Evolutionary conservation across 164 flowering plant genomes (phyloP).

Genomic region (Magnolia sinica): DNA sequence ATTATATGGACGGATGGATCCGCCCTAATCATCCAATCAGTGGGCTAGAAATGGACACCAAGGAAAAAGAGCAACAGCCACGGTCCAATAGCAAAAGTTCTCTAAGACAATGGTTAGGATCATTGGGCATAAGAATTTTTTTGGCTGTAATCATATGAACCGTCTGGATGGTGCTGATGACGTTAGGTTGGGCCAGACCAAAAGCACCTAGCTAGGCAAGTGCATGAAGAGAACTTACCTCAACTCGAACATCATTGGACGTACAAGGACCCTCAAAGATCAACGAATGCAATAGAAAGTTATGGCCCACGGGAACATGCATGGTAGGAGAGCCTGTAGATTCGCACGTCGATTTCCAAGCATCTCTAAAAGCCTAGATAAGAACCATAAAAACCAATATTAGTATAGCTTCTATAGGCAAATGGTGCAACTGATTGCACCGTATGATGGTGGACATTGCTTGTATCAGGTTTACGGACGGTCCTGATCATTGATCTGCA

Average conservation of each 20-base stretch:
- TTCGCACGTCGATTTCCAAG: not conserved
- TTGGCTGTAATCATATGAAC: too few relatives aligned
- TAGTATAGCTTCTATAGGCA: not conserved
- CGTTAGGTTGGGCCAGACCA: too few relatives aligned
- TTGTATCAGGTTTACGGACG: not conserved
- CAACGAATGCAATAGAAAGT: not conserved
- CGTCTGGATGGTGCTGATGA: too few relatives aligned
- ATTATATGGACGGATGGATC: too few relatives aligned
- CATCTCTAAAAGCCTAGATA: not conserved
- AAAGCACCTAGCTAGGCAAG: too few relatives aligned
- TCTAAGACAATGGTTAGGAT: too few relatives aligned
- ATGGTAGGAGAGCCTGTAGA: not conserved
- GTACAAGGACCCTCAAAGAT: not conserved
- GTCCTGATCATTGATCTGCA: not conserved
- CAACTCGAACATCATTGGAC: not conserved
- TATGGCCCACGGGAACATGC: not conserved
- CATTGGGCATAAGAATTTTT: too few relatives aligned
- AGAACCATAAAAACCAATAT: not conserved
- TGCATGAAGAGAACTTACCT: not conserved
- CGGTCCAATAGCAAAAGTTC: too few relatives aligned
- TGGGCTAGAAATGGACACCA: too few relatives aligned
- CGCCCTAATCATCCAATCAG: too few relatives aligned
- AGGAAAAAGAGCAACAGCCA: too few relatives aligned
- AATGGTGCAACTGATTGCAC: not conserved
- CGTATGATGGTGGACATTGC: not conserved